A percentile compares a stretch with the other conserved stretches of the same genome.
phyloP scores from a whole-genome alignment of 225 moss, liverwort and hornwort genomes.

The Sphagnum contortum region DNA sequence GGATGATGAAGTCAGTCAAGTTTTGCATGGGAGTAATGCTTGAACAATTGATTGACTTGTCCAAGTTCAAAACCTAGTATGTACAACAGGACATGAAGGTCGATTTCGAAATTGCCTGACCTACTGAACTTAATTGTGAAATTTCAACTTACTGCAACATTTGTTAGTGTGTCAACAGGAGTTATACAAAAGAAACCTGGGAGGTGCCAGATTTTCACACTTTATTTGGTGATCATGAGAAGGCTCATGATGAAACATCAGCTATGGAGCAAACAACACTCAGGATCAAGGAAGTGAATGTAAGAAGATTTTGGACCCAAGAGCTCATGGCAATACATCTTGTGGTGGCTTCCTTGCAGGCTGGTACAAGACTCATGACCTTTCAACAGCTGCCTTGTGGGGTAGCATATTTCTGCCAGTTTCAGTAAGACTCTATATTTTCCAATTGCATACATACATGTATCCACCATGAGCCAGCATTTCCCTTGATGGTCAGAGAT shows the following conservation, averaged over 20 bases:
- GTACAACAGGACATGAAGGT: too few relatives aligned
- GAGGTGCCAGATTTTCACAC: constrained; percentile 76
- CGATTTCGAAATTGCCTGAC: too few relatives aligned
- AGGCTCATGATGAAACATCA: constrained; percentile 4
- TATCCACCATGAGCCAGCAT: too few relatives aligned
- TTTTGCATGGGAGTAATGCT: too few relatives aligned
- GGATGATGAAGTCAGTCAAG: too few relatives aligned
- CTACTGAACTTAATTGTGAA: too few relatives aligned
- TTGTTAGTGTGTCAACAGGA: constrained; percentile 20
- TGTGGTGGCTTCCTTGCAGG: constrained; percentile 82
- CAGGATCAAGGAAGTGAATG: constrained; percentile 21
- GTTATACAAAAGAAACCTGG: constrained; percentile 85
- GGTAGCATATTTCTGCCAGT: constrained; percentile 82
- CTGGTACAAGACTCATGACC: constrained; percentile 49
- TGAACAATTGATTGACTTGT: too few relatives aligned
- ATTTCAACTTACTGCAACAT: too few relatives aligned
- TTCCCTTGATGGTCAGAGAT: too few relatives aligned
- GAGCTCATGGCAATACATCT: constrained; percentile 83
- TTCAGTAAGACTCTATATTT: constrained; percentile 43
- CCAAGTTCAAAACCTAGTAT: too few relatives aligned
- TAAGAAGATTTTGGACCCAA: constrained; percentile 61
- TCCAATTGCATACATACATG: too few relatives aligned
- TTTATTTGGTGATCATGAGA: constrained; percentile 8
- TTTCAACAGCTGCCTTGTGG: constrained; percentile 70
- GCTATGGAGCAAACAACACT: constrained; percentile 2